phyloP scores from a whole-genome alignment of 2,329 filamentous ascomycete species.

The Alternaria triticina region DNA sequence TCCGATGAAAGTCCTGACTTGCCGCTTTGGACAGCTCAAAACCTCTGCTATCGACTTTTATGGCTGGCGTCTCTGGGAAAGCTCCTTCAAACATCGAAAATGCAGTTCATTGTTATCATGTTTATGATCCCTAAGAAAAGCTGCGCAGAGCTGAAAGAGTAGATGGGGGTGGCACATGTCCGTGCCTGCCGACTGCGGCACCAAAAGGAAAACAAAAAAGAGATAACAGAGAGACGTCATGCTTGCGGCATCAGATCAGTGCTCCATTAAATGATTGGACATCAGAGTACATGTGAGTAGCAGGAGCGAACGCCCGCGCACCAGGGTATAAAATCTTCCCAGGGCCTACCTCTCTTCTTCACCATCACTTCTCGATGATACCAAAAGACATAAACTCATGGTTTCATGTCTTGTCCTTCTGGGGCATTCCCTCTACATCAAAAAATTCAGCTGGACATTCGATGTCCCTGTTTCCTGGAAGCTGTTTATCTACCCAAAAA shows the following conservation, averaged over 20 bases:
- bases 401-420: background rate
- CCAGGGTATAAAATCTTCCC: background rate
- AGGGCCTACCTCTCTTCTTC: background rate
- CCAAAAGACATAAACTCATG: no score
- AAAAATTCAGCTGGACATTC: no score
- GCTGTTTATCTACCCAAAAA: background rate
- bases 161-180: background rate
- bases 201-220: background rate
- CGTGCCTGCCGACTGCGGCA: background rate
- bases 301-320: background rate
- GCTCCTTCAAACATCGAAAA: background rate
- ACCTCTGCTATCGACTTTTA: accelerated
- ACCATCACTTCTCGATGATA: no score
- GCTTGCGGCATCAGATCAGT: background rate
- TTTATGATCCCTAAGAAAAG: background rate
- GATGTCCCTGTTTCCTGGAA: background rate
- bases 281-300: background rate
- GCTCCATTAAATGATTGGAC: background rate
- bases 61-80: background rate
- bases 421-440: background rate
- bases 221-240: background rate
- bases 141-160: background rate
- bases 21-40: background rate
- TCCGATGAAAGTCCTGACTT: background rate
- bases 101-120: background rate